These are phyloP conservation scores for Avena sativa DNA, from an alignment of 176 grass and related monocot species.

Conservation along the genomic window DNA sequence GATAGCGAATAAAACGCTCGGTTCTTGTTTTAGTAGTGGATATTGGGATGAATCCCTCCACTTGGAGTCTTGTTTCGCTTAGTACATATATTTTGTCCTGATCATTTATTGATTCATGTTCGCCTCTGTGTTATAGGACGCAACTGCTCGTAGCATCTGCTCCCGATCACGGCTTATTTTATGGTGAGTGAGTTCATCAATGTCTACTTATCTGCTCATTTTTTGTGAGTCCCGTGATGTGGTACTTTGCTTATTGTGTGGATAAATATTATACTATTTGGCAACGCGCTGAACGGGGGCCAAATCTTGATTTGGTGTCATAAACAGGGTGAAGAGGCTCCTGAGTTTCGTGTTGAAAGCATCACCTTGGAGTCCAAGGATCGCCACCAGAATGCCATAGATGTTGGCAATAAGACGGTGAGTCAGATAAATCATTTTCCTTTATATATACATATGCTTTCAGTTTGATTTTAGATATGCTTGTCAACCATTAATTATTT, in stretches of 20 bases:
- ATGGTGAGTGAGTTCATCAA: constrained; percentile 59
- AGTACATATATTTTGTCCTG: not conserved
- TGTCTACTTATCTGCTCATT: not conserved
- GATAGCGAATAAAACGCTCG: not conserved
- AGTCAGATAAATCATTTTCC: not conserved
- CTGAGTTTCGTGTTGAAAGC: constrained; percentile 48
- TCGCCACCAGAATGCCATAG: constrained; percentile 35
- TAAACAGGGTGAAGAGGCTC: constrained; percentile 74
- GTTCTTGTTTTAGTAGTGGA: constrained; percentile 23
- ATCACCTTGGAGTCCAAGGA: constrained; percentile 28
- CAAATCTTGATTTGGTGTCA: not conserved
- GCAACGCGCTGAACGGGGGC: not conserved
- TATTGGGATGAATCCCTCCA: not conserved
- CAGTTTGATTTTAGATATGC: not conserved
- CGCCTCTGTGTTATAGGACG: constrained; percentile 22
- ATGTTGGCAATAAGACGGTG: constrained; percentile 49
- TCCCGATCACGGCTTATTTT: constrained; percentile 33
- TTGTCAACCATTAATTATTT: not conserved
- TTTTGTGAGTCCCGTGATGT: not conserved
- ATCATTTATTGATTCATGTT: not conserved
- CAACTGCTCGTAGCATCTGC: not conserved
- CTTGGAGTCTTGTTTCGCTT: not conserved
- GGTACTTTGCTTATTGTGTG: not conserved
- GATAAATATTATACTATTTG: not conserved
- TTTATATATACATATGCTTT: not conserved